Conservation (phyloP, 2,329 filamentous ascomycete species). For the Lasiodiplodia theobromae region DNA sequence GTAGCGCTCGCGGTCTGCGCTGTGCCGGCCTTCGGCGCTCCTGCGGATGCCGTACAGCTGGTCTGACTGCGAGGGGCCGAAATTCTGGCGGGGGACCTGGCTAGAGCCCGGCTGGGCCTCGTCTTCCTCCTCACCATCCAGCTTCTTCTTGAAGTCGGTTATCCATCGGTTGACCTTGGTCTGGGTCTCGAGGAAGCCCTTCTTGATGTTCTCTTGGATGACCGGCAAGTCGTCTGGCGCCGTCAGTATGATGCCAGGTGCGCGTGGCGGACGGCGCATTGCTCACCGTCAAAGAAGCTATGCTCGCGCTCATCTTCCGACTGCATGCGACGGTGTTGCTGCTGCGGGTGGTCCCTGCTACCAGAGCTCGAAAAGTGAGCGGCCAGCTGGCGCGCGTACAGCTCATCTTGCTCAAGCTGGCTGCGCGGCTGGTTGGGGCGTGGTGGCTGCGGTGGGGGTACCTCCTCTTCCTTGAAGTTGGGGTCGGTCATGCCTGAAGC, state of each 20-base stretch:
- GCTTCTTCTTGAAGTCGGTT: constrained; percentile 85
- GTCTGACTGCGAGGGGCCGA: constrained; percentile 46
- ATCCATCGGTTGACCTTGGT: constrained; percentile 94
- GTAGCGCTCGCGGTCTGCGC: constrained; percentile 88
- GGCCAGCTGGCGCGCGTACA: constrained; percentile 89
- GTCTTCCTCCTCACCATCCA: constrained; percentile 87
- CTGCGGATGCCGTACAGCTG: constrained; percentile 49
- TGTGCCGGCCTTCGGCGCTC: constrained; percentile 61
- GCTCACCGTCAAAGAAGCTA: constrained; percentile 82
- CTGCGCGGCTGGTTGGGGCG: constrained; percentile 72
- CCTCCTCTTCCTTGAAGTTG: constrained; percentile 56
- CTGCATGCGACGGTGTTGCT: constrained; percentile 50
- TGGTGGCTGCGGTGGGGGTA: constrained; percentile 80
- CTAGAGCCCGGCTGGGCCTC: constrained; percentile 57
- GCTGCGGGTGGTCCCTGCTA: constrained; percentile 39
- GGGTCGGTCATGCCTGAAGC: constrained; percentile 61
- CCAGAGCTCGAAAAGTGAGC: constrained; percentile 75
- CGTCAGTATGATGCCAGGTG: not conserved
- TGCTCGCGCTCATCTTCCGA: constrained; percentile 69
- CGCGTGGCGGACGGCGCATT: not conserved
- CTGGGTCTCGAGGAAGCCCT: constrained; percentile 95
- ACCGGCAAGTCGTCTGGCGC: constrained; percentile 82
- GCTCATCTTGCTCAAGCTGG: constrained; percentile 89
- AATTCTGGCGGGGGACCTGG: constrained; percentile 48
- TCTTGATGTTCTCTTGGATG: constrained; percentile 89